Conservation (phyloP, 805 yeast species). For the Ogataea naganishii region DNA sequence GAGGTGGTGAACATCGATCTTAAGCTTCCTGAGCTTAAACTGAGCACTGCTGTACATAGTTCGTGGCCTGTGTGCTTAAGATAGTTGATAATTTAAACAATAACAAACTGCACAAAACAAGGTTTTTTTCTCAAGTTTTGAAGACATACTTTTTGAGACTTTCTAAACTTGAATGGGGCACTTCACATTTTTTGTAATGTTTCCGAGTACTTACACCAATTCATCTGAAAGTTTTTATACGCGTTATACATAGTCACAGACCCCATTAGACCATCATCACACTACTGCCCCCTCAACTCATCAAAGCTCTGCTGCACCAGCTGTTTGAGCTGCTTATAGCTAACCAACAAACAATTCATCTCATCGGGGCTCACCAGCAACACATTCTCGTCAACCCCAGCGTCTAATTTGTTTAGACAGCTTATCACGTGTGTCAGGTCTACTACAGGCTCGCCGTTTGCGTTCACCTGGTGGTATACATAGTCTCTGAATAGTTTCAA, state of each 20-base stretch:
- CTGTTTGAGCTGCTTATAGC: slow-evolving; percentile 75
- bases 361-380: slow-evolving; percentile 80
- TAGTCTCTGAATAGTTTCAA: slow-evolving; percentile 71
- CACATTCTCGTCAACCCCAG: slow-evolving; percentile 79
- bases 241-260: too few species aligned
- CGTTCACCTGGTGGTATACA: slow-evolving; percentile 79
- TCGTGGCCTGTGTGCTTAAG: slow-evolving; percentile 7
- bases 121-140: too few species aligned
- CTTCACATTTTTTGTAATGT: too few species aligned
- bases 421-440: slow-evolving; percentile 78
- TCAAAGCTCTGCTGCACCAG: slow-evolving; percentile 64
- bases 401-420: slow-evolving; percentile 82
- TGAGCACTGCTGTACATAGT: background rate
- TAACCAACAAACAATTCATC: slow-evolving; percentile 72
- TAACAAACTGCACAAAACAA: too few species aligned
- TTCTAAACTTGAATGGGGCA: too few species aligned
- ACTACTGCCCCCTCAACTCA: slow-evolving; percentile 21
- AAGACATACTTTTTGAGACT: too few species aligned
- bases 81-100: too few species aligned
- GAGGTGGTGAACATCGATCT: slow-evolving; percentile 26
- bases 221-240: too few species aligned
- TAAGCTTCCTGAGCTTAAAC: slow-evolving; percentile 18
- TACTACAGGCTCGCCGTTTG: slow-evolving; percentile 63
- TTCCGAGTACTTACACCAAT: too few species aligned
- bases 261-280: too few species aligned